These are phyloP conservation scores for Silene uniflora DNA, from an alignment of 148 eudicot species.

Conservation along the genomic window DNA sequence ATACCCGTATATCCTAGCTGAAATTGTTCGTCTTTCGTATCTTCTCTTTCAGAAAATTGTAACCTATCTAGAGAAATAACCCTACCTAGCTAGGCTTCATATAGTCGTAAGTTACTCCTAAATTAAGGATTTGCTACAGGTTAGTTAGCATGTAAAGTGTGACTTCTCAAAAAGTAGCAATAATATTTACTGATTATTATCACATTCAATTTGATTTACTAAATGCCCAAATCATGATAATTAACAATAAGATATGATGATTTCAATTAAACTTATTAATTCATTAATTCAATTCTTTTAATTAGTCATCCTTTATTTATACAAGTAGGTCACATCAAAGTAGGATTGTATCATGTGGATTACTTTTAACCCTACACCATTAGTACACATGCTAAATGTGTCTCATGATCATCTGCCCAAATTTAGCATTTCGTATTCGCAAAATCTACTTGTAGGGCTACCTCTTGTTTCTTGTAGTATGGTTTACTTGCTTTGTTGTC, in stretches of 20 bases:
- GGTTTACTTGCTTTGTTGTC: background rate
- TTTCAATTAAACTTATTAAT: constrained; percentile 13
- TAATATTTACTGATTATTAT: constrained; percentile 11
- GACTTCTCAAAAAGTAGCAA: constrained; percentile 11
- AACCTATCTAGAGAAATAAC: no score
- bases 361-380: constrained; percentile 31
- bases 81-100: no score
- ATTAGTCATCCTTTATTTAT: constrained; percentile 17
- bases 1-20: no score
- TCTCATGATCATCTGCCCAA: constrained; percentile 25
- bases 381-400: constrained; percentile 28
- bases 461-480: background rate
- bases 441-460: background rate
- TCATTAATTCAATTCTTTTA: background rate
- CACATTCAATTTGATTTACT: background rate
- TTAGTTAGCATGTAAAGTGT: constrained; percentile 12
- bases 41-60: no score
- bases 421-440: constrained; percentile 9
- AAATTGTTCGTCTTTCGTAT: no score
- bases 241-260: constrained; percentile 12
- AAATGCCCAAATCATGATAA: constrained; percentile 11
- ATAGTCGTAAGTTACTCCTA: background rate
- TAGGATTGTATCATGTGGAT: constrained; percentile 15
- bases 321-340: constrained; percentile 29
- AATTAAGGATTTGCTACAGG: background rate